Base-by-base conservation (phyloP, 768 basidiomycete genomes). In the Leccinum ochraceum region DNA sequence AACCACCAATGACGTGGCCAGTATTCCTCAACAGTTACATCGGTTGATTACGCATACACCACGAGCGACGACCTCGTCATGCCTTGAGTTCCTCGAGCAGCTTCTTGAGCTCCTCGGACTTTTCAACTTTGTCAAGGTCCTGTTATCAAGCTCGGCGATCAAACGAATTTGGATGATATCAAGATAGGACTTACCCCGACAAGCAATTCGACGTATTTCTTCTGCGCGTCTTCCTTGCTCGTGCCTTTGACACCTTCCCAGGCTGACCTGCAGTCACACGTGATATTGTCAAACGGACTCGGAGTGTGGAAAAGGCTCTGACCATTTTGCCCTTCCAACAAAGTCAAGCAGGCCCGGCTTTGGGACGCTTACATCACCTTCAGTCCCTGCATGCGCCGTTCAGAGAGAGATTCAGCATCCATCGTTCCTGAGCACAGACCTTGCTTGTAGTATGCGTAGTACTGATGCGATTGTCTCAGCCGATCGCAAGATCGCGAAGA, bases 361-460 rank as follows among this genome's bases (percentile, higher is more conserved):
- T 26, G 74, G 0, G 55, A 78, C 86, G 72, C 82, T 88, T 66
- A 82, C 81, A 74, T 95, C 88, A 54, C 95, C 94, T 39, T 85
- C 70, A 7, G 80, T 93, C 50, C 84, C 94, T 94, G 56, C 8
- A 52, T n/a, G 53, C 22, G 4, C n/a, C n/a, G 13, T 26, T 62
- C 52, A 61, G 52, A 6, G 44, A 6, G 34, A 30, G 37, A 28
- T 30, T 53, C 54, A 37, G 49, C 51, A 3, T 37, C 52, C n/a
- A 36, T 37, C 34, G 56, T 63, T 58, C 59, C 32, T 3, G 6
- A 24, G 24, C 22, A 57, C 74, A 50, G 57, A 89, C 94, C 93
- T 82, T 96, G 95, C 83, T 98, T 99, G 85, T 81, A 98, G 75
- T 88, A 85, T 66, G 81, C 83, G 81, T 98, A 99, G 82, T 97